Base-by-base conservation (phyloP, 2,329 filamentous ascomycete genomes). In the Epichloe typhina region DNA sequence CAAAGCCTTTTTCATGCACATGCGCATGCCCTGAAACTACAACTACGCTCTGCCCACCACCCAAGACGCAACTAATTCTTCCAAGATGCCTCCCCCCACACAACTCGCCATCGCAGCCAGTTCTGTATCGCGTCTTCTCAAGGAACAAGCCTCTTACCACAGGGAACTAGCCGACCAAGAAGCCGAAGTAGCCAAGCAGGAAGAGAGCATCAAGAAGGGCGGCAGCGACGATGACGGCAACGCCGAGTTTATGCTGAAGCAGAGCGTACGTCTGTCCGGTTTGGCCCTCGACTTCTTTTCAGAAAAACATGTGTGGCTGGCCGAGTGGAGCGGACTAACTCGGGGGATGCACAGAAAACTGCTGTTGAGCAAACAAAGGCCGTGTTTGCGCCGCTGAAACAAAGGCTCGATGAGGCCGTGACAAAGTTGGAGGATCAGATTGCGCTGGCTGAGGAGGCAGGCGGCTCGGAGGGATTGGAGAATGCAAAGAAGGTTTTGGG, bases 71-170 rank as follows among this genome's bases (percentile, higher is more conserved):
- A 31, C 4, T 8, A n/a, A 47, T 9, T 15, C 17, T 6, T 26
- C 12, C 51, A 69, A 47, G 47, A 95, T 95, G 89, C 77, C 87
- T 3, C 76, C 88, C 76, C 88, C 86, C 43, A 82, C 83, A 1
- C 77, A 83, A 58, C 80, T 96, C 65, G 69, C 80, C 60, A 93
- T 96, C 63, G 82, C 85, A 43, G 93, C 87, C 23, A 80, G 83
- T 54, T 82, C 88, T 19, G 80, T 97, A 58, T 75, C 79, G 60
- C 88, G 93, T 53, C 79, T 97, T 46, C 80, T 95, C 57, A 96
- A 95, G 69, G 93, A 98, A 68, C 88, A 96, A 67, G 74, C 78
- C 39, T 91, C 84, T 60, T 97, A 98, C 71, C 85, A 90, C 73
- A 85, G 85, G 64, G 93, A 98, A 67, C 77, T 90, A 19, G 72